Evolutionary conservation across 768 basidiomycete species (phyloP), one percentile per base, ranked within the genome.

Genomic region (Termitomyces sp.): DNA sequence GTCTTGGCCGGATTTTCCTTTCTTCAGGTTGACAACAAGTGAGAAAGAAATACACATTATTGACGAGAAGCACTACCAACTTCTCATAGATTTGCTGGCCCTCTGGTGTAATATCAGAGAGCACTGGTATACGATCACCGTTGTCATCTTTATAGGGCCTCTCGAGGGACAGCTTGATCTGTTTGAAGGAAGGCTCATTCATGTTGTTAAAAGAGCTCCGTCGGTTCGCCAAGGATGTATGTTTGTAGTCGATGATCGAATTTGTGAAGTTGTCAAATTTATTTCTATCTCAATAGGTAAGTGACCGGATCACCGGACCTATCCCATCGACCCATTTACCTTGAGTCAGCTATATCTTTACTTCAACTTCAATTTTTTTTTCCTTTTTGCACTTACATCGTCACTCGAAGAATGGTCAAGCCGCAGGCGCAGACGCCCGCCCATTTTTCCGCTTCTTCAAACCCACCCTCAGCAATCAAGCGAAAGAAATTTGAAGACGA

Each of bases 61-160:
- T 32, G 62, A 60, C 50, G 45, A 46, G 52, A 55, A 38, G 11
- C 30, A 56, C 30, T 52, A 69, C 86, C 64, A 74, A 92, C 91
- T 85, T 79, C 74, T 92, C 88, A 58, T 85, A 85, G 48, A 88
- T 72, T 53, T 82, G 80, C 60, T 84, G 78, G 40, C 90, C 88
- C 44, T 90, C 85, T 26, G 80, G 76, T 7, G 80, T 78, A 55
- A 94, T 88, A 65, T 94, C 90, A 28, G 79, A 71, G 30, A 93
- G 71, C 5, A 76, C 74, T 26, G 82, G 86, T 30, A 92, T 81
- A 9, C 66, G 76, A 46, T 80, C 74, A 8, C 88, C 90, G 38
- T 79, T 71, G 62, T 93, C 90, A 65, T 91, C 87, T 69, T 87
- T 91, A 74, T 92, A 92, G 0, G 88, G 90, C 40, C 84, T 76